A percentile compares a stretch with the other conserved stretches of the same genome.
These are phyloP conservation scores for Amanita inopinata DNA, from an alignment of 768 basidiomycete species.

Conservation along the genomic window DNA sequence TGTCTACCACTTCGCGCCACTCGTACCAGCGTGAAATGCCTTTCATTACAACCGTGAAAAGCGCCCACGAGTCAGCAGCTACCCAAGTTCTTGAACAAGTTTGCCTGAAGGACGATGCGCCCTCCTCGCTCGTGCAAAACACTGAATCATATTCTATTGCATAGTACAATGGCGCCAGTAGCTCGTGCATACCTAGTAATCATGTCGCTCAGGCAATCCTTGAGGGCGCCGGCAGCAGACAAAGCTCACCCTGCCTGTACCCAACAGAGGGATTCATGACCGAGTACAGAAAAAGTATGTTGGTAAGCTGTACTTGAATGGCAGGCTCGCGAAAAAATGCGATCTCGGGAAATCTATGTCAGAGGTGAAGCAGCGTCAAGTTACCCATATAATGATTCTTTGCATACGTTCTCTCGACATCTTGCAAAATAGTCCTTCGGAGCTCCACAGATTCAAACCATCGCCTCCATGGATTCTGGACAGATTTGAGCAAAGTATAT, in stretches of 20 bases:
- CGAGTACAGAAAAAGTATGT: slow-evolving; percentile 81
- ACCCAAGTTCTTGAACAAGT: slow-evolving; percentile 61
- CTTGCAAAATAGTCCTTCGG: slow-evolving; percentile 82
- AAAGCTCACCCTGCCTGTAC: slow-evolving; percentile 65
- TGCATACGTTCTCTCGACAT: slow-evolving; percentile 90
- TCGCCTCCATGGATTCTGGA: slow-evolving; percentile 87
- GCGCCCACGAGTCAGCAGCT: slow-evolving; percentile 79
- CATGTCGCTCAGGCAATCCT: not conserved
- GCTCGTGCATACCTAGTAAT: slow-evolving; percentile 84
- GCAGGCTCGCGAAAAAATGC: slow-evolving; percentile 73
- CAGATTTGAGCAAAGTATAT: slow-evolving; percentile 3
- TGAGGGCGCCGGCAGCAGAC: not conserved
- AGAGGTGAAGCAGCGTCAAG: slow-evolving; percentile 2
- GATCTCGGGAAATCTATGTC: slow-evolving; percentile 85
- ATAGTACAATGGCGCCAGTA: slow-evolving; percentile 81
- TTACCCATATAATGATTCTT: slow-evolving; percentile 2
- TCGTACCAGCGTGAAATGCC: slow-evolving; percentile 72
- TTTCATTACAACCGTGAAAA: slow-evolving; percentile 78
- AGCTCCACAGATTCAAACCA: slow-evolving; percentile 91
- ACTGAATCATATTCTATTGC: slow-evolving; percentile 64
- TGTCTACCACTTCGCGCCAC: slow-evolving; percentile 41
- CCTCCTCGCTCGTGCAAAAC: not conserved
- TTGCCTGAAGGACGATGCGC: slow-evolving; percentile 47
- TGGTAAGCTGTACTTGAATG: slow-evolving; percentile 73
- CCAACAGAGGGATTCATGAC: slow-evolving; percentile 73